These are phyloP conservation scores for Lindgomyces ingoldianus DNA, from an alignment of 495 filamentous ascomycete genomes.

Conservation along the genomic window DNA sequence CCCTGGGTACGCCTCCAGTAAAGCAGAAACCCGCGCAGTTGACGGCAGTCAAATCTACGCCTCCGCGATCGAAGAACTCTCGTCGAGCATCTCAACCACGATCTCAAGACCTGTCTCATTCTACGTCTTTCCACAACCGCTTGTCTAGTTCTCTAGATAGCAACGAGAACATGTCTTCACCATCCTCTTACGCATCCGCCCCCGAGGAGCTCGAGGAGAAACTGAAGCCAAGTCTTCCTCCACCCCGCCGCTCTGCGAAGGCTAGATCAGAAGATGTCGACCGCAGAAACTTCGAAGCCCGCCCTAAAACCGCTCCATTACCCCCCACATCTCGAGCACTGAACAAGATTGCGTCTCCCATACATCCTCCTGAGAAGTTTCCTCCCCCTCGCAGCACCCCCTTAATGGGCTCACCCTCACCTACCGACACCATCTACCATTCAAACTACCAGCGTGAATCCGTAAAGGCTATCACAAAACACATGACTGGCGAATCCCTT, in stretches of 20 bases:
- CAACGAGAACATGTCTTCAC: conserved; percentile 25
- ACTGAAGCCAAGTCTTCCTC: conserved; percentile 35
- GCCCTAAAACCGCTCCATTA: neutral
- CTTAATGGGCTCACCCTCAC: conserved; percentile 3
- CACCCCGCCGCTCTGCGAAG: conserved; percentile 34
- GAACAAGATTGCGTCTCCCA: conserved; percentile 15
- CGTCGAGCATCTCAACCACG: conserved; percentile 3
- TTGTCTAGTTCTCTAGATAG: conserved; percentile 19
- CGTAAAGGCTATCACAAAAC: conserved; percentile 40
- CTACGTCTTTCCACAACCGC: conserved; percentile 1
- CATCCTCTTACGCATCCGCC: conserved; percentile 34
- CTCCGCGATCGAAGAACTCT: conserved; percentile 10
- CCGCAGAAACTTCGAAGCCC: neutral
- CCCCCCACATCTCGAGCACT: neutral
- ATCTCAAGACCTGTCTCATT: conserved; percentile 13
- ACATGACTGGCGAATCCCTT: conserved; percentile 54
- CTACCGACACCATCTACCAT: conserved; percentile 21
- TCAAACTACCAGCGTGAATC: conserved; percentile 36
- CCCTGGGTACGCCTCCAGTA: conserved; percentile 13
- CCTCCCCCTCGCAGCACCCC: conserved; percentile 11
- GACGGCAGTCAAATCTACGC: conserved; percentile 5
- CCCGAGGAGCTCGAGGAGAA: conserved; percentile 30
- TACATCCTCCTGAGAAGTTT: conserved; percentile 19
- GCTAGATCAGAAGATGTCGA: neutral
- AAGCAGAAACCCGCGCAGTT: conserved; percentile 25